Evolutionary conservation across 352 stramenopile genomes (phyloP).

Genomic region (Globisporangium lucens): DNA sequence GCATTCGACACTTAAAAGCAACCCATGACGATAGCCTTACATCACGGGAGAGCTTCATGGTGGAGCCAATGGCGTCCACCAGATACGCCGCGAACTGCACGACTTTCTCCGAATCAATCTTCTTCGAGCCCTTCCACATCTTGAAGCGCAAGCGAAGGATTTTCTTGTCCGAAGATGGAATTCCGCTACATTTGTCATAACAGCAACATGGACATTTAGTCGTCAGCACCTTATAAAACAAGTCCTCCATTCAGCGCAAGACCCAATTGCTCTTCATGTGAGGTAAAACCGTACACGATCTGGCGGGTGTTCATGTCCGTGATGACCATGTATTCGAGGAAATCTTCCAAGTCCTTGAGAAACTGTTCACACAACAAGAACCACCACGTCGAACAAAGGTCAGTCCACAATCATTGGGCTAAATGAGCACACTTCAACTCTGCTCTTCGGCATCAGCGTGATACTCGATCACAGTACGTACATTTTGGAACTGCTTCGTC

Average conservation of each 20-base stretch:
- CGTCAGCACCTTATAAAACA: background rate
- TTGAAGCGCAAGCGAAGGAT: constrained; percentile 66
- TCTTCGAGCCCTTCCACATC: constrained; percentile 54
- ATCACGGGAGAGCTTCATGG: constrained; percentile 75
- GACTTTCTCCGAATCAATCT: constrained; percentile 47
- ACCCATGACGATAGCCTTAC: constrained; percentile 25
- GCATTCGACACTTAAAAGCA: background rate
- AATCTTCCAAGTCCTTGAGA: constrained; percentile 60
- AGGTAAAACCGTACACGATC: constrained; percentile 44
- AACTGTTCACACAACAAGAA: constrained; percentile 27
- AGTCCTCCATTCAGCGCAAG: background rate
- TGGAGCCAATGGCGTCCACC: constrained; percentile 62
- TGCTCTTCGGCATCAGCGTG: background rate
- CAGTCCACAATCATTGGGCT: background rate
- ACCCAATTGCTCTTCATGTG: background rate
- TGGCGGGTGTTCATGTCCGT: constrained; percentile 70
- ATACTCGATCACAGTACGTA: constrained; percentile 12
- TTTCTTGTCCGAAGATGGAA: constrained; percentile 60
- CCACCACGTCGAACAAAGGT: background rate
- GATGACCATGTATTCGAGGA: constrained; percentile 74
- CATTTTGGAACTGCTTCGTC: constrained; percentile 43
- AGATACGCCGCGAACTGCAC: constrained; percentile 47
- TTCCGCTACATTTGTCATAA: constrained; percentile 34
- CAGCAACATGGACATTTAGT: background rate
- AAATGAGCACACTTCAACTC: background rate